Evolutionary conservation across 495 filamentous ascomycete genomes (phyloP), one percentile per base, ranked within the genome.

Genomic region (Lentithecium fluviatile): DNA sequence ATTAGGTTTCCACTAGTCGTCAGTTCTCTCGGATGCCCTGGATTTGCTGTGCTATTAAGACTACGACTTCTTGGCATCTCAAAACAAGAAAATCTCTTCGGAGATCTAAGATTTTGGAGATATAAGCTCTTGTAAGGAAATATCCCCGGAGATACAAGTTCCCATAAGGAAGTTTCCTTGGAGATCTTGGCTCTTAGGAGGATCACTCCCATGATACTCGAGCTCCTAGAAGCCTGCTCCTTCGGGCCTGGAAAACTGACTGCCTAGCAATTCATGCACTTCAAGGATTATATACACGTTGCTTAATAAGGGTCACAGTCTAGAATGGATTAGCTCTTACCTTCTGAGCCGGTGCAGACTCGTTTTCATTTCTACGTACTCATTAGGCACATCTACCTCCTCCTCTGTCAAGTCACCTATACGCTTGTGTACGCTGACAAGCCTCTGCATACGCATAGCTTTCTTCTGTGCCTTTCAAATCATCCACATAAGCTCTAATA

Each of bases 341-440:
- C 51, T 54, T 54, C 38, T 29, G 34, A 54, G 51, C 40, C 36
- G n/a, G 51, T 54, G 48, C 21, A 40, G 32, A 54, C 51, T 54
- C 36, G 36, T 54, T 42, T 19, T 11, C 13, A 54, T 54, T 32
- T 54, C 51, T 54, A 54, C 40, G 40, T 54, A 54, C 40, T 54
- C 36, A 54, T 54, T 54, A 7, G 23, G 36, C 51, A 23, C 21
- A 42, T 54, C 51, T 54, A 54, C 2, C 51, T 54, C 51, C 51
- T 54, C 51, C 34, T 23, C 24, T 40, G 40, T 29, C 29, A 54
- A 54, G 51, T 54, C 20, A 54, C 51, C 29, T 54, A 54, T 54
- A 54, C 51, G 51, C 32, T 54, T 54, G 20, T 54, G 23, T 54
- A 54, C n/a, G 51, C 51, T 54, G 40, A 32, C 36, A 20, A 54